Evolutionary conservation across 129 eudicot species (phyloP), one percentile per base, ranked within the genome.

Genomic region (Gnaphalium uliginosum): DNA sequence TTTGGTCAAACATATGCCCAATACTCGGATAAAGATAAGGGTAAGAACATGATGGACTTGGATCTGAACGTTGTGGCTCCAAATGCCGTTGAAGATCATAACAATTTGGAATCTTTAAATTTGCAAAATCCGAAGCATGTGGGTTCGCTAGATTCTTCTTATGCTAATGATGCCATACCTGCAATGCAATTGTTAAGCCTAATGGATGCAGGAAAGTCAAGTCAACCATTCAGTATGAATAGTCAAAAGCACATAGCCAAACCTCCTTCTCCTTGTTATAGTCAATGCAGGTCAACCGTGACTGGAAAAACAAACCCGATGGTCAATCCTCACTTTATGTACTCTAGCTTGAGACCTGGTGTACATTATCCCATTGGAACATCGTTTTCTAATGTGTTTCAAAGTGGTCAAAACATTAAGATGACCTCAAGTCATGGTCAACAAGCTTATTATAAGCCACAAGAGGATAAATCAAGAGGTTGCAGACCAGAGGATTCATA

Each of bases 141-240:
- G 60, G 18, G 22, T 68, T 41, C 69, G 5, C 59, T 69, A 71
- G 90, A 93, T 81, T 66, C 85, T 50, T 37, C 85, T 9, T 77
- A 83, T 54, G 76, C 88, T 9, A 90, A 87, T n/a, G 98, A 90
- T 25, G 73, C 96, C 17, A 88, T 93, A 61, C 90, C 98, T 0
- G 98, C 98, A 10, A 85, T 93, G 97, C 97, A 93, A 54, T 80
- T 93, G 82, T 88, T 93, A 2, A 88, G 91, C 75, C 74, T 93
- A 35, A 87, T 93, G 96, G 86, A 87, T 58, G 85, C 86, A 43
- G 85, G 93, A 27, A 74, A 60, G 73, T 68, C 90, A 18, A 79
- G 62, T 57, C 33, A 83, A 2, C 79, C 86, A 4, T 82, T 72
- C 32, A 50, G 53, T 74, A 65, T 75, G 30, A 80, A 63, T 18